Evolutionary conservation across 2,329 filamentous ascomycete genomes (phyloP).

Genomic region (Tolypocladium tundrense): DNA sequence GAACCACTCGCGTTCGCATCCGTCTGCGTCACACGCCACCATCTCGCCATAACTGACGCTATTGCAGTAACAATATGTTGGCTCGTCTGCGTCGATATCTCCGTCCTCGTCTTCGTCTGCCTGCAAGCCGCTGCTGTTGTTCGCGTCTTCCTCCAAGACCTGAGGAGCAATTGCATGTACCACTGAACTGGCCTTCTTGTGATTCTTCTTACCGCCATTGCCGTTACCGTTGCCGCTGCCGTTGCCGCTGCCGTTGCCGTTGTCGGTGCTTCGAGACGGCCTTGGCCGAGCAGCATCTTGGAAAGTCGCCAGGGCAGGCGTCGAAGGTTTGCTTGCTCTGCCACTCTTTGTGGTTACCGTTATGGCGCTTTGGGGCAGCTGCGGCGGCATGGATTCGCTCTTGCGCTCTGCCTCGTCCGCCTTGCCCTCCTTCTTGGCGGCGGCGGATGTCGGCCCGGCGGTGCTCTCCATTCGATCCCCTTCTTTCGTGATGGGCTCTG

Average conservation of each 20-base stretch:
- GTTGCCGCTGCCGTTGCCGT: slow-evolving; percentile 20
- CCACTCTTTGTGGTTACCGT: slow-evolving; percentile 55
- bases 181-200: slow-evolving; percentile 44
- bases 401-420: slow-evolving; percentile 25
- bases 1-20: slow-evolving; percentile 72
- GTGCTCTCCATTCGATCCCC: slow-evolving; percentile 16
- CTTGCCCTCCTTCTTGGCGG: slow-evolving; percentile 33
- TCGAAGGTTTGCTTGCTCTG: slow-evolving; percentile 56
- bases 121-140: slow-evolving; percentile 30
- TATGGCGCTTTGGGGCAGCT: slow-evolving; percentile 25
- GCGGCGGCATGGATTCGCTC: slow-evolving; percentile 35
- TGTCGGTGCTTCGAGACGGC: slow-evolving; percentile 37
- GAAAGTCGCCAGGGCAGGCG: slow-evolving; percentile 49
- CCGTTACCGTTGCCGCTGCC: neutral
- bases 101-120: slow-evolving; percentile 32
- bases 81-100: slow-evolving; percentile 60
- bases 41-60: slow-evolving; percentile 75
- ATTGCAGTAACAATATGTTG: slow-evolving; percentile 71
- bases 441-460: slow-evolving; percentile 15
- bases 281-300: slow-evolving; percentile 46
- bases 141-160: slow-evolving; percentile 24
- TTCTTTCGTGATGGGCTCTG: slow-evolving; percentile 23
- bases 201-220: slow-evolving; percentile 37
- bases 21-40: slow-evolving; percentile 69
- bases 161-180: slow-evolving; percentile 25